Evolutionary conservation across 2,329 filamentous ascomycete species (phyloP).

Genomic region (Paramyrothecium sp.): DNA sequence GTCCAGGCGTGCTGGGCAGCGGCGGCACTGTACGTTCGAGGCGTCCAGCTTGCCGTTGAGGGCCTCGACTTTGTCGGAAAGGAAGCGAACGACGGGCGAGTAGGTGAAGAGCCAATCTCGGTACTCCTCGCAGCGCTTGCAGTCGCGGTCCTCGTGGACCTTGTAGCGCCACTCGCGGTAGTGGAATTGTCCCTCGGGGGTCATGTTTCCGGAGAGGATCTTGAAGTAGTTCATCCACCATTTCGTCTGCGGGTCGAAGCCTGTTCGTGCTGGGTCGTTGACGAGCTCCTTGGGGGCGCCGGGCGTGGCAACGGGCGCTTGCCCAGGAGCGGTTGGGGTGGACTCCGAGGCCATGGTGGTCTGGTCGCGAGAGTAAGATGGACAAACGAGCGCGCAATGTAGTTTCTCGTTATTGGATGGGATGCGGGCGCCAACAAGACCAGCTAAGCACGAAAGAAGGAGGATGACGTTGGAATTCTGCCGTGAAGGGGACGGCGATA

Average conservation of each 20-base stretch:
- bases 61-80: slow-evolving; percentile 75
- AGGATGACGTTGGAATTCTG: neutral
- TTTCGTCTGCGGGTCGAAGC: slow-evolving; percentile 58
- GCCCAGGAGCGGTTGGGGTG: slow-evolving; percentile 7
- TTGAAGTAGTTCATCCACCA: slow-evolving; percentile 86
- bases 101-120: slow-evolving; percentile 82
- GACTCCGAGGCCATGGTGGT: slow-evolving; percentile 17
- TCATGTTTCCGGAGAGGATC: slow-evolving; percentile 73
- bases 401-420: neutral
- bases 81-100: slow-evolving; percentile 83
- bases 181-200: slow-evolving; percentile 64
- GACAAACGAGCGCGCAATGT: neutral
- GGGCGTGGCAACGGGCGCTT: slow-evolving; percentile 4
- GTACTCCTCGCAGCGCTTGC: slow-evolving; percentile 75
- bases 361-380: neutral
- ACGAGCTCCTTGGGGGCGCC: slow-evolving; percentile 33
- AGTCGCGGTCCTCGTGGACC: slow-evolving; percentile 74
- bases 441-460: neutral
- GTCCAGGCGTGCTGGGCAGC: slow-evolving; percentile 64
- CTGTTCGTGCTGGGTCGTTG: slow-evolving; percentile 61
- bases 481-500: neutral
- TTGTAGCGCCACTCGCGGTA: slow-evolving; percentile 78
- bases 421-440: neutral
- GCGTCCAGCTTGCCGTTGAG: slow-evolving; percentile 75
- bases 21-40: slow-evolving; percentile 76